Conservation (phyloP, 306 rosid species). For the Begonia peltatifolia region DNA sequence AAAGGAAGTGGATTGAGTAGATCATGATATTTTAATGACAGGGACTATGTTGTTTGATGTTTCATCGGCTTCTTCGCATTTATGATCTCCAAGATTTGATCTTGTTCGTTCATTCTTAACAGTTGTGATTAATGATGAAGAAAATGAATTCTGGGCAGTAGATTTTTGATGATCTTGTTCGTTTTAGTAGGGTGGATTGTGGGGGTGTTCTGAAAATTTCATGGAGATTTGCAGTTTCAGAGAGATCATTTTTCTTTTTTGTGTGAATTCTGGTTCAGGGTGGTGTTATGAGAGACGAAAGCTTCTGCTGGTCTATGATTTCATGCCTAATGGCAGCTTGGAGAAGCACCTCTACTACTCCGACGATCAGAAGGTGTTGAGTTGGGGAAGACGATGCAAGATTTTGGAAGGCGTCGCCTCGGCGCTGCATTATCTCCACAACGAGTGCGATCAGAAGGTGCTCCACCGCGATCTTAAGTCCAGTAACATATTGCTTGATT, state of each 20-base stretch:
- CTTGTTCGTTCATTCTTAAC: too few species aligned
- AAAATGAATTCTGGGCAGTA: too few species aligned
- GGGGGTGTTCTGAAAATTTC: too few species aligned
- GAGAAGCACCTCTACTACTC: slow-evolving; percentile 23
- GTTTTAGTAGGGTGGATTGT: too few species aligned
- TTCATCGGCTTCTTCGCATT: too few species aligned
- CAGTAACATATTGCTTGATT: slow-evolving; percentile 30
- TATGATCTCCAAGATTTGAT: too few species aligned
- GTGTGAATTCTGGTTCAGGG: slow-evolving; percentile 6
- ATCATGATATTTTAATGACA: too few species aligned
- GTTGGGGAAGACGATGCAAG: slow-evolving; percentile 21
- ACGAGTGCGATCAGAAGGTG: slow-evolving; percentile 30
- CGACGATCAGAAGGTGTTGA: slow-evolving; percentile 11
- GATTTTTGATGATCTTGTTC: too few species aligned
- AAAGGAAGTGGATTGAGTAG: too few species aligned
- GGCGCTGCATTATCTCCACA: slow-evolving; percentile 35
- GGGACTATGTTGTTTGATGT: too few species aligned
- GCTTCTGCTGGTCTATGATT: slow-evolving; percentile 35
- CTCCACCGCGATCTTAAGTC: slow-evolving; percentile 38
- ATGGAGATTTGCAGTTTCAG: too few species aligned
- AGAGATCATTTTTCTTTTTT: background rate
- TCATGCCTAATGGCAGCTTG: slow-evolving; percentile 39
- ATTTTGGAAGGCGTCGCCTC: slow-evolving; percentile 35
- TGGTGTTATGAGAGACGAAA: slow-evolving; percentile 41
- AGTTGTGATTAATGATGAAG: too few species aligned